phyloP scores from a whole-genome alignment of 192 early-diverging fungal genomes.

The Haplosporangium gracile region DNA sequence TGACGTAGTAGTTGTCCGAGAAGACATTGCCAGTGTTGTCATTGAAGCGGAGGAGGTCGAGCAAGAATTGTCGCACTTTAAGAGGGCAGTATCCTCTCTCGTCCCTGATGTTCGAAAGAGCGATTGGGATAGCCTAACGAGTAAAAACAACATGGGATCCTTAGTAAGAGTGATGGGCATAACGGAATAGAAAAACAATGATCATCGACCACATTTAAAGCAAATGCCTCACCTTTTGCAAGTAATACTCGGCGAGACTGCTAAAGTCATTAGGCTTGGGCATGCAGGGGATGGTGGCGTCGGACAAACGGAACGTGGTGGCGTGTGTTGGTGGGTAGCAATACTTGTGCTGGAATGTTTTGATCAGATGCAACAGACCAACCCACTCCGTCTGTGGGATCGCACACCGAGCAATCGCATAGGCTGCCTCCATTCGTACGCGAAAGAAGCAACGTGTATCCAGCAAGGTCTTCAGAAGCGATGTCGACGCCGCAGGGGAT shows the following conservation, averaged over 20 bases:
- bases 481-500: conserved; percentile 76
- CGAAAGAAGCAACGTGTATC: conserved; percentile 89
- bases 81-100: conserved; percentile 71
- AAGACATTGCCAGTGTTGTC: conserved; percentile 93
- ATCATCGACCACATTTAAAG: not conserved
- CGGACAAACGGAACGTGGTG: conserved; percentile 44
- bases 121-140: conserved; percentile 70
- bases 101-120: conserved; percentile 80
- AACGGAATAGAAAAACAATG: not conserved
- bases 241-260: conserved; percentile 89
- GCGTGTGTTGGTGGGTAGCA: conserved; percentile 66
- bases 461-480: conserved; percentile 80
- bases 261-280: conserved; percentile 93
- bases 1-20: conserved; percentile 85
- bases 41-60: conserved; percentile 89
- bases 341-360: conserved; percentile 81
- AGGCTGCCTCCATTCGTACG: conserved; percentile 85
- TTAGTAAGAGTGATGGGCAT: too few relatives aligned
- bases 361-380: conserved; percentile 78
- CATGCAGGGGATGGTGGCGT: conserved; percentile 65
- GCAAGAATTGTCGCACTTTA: conserved; percentile 73
- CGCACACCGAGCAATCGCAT: conserved; percentile 77
- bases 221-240: conserved; percentile 72
- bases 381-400: conserved; percentile 70
- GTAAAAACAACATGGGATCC: not conserved